phyloP scores from a whole-genome alignment of 768 basidiomycete species.

The Kwoniella dendrophila region DNA sequence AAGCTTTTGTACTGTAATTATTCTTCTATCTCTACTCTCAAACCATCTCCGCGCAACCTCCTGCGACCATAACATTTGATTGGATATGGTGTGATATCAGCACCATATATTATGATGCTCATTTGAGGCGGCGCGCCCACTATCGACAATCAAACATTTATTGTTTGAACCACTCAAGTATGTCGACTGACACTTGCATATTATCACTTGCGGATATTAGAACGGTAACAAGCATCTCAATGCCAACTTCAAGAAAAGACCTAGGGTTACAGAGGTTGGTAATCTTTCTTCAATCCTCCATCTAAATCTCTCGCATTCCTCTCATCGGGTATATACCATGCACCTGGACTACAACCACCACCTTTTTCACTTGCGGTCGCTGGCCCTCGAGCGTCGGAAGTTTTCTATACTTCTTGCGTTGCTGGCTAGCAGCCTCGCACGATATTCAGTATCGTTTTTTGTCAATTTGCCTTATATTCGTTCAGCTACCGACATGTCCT shows the following conservation, averaged over 20 bases:
- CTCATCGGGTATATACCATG: too few species aligned
- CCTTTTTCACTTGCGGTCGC: constrained; percentile 26
- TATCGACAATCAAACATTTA: background rate
- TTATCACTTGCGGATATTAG: constrained; percentile 57
- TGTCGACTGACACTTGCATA: constrained; percentile 17
- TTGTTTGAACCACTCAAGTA: background rate
- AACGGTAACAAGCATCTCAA: constrained; percentile 91
- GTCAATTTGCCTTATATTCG: background rate
- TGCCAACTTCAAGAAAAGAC: constrained; percentile 91
- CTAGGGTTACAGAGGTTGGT: constrained; percentile 95
- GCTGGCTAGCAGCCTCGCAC: background rate
- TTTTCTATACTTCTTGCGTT: constrained; percentile 12
- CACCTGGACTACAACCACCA: too few species aligned
- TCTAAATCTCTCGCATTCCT: background rate
- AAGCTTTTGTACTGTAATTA: constrained; percentile 22
- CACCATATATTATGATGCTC: background rate
- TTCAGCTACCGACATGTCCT: background rate
- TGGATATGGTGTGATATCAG: background rate
- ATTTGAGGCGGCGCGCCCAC: background rate
- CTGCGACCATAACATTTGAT: background rate
- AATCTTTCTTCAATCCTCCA: constrained; percentile 1
- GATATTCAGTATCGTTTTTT: background rate
- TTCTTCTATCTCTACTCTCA: constrained; percentile 21
- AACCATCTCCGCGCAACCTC: too few species aligned
- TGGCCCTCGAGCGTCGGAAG: constrained; percentile 45